These are phyloP conservation scores for Allium fistulosum DNA, from an alignment of 106 monocot species.

Conservation along the genomic window DNA sequence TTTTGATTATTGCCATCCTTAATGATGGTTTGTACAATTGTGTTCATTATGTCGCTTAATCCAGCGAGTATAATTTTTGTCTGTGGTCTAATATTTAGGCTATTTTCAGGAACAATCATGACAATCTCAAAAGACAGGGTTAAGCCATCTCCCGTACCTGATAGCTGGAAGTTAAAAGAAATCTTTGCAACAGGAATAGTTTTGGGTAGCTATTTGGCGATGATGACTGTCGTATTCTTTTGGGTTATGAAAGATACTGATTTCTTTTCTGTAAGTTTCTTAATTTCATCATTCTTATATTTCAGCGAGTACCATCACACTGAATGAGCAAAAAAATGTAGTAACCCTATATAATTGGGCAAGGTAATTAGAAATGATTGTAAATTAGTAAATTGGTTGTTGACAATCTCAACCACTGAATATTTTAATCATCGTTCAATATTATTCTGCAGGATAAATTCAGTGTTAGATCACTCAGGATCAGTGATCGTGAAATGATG, in stretches of 20 bases:
- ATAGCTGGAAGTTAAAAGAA: conserved; percentile 81
- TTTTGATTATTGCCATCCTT: conserved; percentile 76
- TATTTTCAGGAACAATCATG: conserved; percentile 66
- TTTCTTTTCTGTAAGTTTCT: conserved; percentile 47
- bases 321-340: no score
- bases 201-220: conserved; percentile 48
- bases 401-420: no score
- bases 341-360: no score
- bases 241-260: conserved; percentile 67
- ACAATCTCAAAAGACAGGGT: conserved; percentile 80
- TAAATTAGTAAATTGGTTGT: no score
- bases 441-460: conserved; percentile 43
- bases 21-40: conserved; percentile 49
- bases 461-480: conserved; percentile 42
- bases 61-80: background rate
- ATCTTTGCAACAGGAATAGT: conserved; percentile 80
- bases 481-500: conserved; percentile 45
- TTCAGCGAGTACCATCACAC: background rate
- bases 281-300: background rate
- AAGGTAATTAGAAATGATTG: no score
- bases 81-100: background rate
- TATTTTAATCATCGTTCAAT: background rate
- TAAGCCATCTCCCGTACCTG: conserved; percentile 67
- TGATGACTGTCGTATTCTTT: conserved; percentile 80
- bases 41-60: background rate